A percentile compares a stretch with the other conserved stretches of the same genome.
phyloP scores from a whole-genome alignment of 2,329 filamentous ascomycete genomes.

The Paraphoma sp. region DNA sequence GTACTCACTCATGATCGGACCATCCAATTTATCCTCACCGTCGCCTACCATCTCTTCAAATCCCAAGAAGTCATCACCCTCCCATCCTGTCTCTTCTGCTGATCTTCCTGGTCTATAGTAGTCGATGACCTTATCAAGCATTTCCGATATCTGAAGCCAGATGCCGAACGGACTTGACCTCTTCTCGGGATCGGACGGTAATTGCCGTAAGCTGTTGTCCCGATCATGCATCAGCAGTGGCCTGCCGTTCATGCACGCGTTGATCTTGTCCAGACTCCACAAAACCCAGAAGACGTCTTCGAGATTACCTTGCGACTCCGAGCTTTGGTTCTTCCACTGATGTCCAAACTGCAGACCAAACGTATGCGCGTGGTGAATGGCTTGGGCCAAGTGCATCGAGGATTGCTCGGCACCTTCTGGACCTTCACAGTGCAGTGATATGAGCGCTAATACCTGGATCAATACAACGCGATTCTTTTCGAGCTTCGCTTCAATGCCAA shows the following conservation, averaged over 20 bases:
- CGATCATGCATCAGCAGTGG: conserved; percentile 57
- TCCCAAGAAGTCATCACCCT: conserved; percentile 53
- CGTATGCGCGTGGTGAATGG: conserved; percentile 58
- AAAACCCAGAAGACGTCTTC: conserved; percentile 59
- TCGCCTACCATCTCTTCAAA: conserved; percentile 54
- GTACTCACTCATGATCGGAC: conserved; percentile 45
- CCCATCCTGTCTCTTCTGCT: conserved; percentile 54
- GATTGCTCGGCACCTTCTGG: conserved; percentile 56
- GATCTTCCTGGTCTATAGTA: conserved; percentile 55
- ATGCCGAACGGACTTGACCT: conserved; percentile 56
- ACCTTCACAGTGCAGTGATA: conserved; percentile 57
- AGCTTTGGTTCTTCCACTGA: conserved; percentile 48
- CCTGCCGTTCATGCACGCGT: conserved; percentile 55
- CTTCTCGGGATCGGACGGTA: conserved; percentile 51
- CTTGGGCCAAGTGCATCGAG: conserved; percentile 55
- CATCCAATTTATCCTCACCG: conserved; percentile 46
- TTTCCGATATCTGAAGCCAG: conserved; percentile 53
- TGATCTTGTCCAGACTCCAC: conserved; percentile 57
- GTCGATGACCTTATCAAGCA: conserved; percentile 56
- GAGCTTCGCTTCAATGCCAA: conserved; percentile 49
- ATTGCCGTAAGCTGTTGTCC: conserved; percentile 53
- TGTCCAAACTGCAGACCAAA: conserved; percentile 55
- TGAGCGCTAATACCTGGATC: conserved; percentile 55
- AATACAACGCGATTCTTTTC: conserved; percentile 55
- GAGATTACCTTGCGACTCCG: conserved; percentile 47